phyloP scores from a whole-genome alignment of 2,329 filamentous ascomycete species.

The Ophiostoma himal-ulmi region DNA sequence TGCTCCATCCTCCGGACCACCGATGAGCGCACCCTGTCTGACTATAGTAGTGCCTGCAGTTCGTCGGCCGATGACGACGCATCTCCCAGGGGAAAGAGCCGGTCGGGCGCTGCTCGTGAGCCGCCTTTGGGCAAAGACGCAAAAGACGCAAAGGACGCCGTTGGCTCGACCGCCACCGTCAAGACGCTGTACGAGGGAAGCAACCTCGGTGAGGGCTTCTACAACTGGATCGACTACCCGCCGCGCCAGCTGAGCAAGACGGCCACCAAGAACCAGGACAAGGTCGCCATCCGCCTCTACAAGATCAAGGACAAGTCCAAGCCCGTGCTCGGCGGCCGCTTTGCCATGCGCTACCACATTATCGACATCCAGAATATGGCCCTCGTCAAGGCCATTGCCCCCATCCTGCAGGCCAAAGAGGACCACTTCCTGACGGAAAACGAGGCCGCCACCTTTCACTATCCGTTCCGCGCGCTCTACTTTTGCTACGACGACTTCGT shows the following conservation, averaged over 20 bases:
- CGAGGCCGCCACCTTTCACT: conserved; percentile 35
- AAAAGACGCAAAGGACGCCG: conserved; percentile 10
- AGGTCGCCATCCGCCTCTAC: conserved; percentile 42
- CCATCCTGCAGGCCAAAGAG: conserved; percentile 39
- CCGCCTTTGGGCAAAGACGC: neutral
- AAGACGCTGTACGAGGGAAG: conserved; percentile 40
- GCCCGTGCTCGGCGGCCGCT: conserved; percentile 36
- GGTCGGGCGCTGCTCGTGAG: neutral
- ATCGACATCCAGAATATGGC: conserved; percentile 41
- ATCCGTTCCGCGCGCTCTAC: conserved; percentile 41
- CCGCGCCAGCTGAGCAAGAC: conserved; percentile 38
- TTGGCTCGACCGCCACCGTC: conserved; percentile 29
- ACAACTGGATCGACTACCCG: conserved; percentile 39
- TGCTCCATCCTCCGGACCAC: conserved; percentile 28
- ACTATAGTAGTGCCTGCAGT: conserved; percentile 24
- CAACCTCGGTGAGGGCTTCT: conserved; percentile 27
- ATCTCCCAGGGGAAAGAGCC: neutral
- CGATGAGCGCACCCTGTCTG: conserved; percentile 28
- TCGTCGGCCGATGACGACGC: neutral
- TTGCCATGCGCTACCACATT: conserved; percentile 37
- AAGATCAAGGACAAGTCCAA: conserved; percentile 42
- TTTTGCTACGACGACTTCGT: conserved; percentile 42
- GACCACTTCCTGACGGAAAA: conserved; percentile 36
- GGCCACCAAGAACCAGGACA: conserved; percentile 34
- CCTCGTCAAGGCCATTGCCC: conserved; percentile 39